Conservation (phyloP, 2,329 filamentous ascomycete species). For the Escovopsis sp. region DNA sequence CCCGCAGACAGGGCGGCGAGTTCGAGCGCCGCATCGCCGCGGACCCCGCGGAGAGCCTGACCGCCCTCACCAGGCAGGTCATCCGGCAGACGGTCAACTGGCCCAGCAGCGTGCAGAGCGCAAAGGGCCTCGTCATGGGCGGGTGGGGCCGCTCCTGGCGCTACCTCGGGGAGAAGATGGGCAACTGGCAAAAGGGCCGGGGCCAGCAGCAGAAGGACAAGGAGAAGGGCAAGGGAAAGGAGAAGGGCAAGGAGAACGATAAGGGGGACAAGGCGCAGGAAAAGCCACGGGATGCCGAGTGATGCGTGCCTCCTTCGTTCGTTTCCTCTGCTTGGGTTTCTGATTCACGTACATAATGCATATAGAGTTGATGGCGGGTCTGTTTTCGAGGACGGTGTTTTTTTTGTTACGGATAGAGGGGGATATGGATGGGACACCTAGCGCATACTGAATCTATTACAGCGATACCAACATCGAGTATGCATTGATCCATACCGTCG, state of each 20-base stretch:
- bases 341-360: not conserved
- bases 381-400: no score
- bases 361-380: not conserved
- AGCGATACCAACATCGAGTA: no score
- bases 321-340: no score
- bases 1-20: constrained; percentile 62
- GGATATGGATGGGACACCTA: no score
- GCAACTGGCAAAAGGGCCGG: constrained; percentile 42
- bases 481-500: no score
- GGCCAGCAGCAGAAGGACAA: constrained; percentile 9
- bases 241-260: no score
- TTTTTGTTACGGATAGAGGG: not conserved
- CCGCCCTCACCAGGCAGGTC: constrained; percentile 54
- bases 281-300: no score
- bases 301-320: no score
- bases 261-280: no score
- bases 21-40: constrained; percentile 78
- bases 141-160: constrained; percentile 54
- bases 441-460: no score
- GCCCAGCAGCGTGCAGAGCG: constrained; percentile 77
- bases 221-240: constrained; percentile 1
- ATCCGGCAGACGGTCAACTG: constrained; percentile 83
- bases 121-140: constrained; percentile 72
- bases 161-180: constrained; percentile 72
- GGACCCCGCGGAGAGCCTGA: constrained; percentile 52